Conservation (phyloP, 2,329 filamentous ascomycete genomes). For the Cladosporium phlei region DNA sequence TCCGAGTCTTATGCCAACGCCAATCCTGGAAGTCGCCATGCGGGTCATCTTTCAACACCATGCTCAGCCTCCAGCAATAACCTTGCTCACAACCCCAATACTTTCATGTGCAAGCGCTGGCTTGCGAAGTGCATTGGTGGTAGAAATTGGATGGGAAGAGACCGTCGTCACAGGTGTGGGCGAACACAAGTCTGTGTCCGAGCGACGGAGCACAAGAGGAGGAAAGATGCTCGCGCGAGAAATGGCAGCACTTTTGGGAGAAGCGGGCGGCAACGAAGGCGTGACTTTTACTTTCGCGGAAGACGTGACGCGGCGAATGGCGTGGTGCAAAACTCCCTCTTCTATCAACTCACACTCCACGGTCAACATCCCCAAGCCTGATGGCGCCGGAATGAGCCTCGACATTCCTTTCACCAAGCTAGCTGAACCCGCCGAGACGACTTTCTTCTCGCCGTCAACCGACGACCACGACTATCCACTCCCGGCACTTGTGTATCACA, state of each 20-base stretch:
- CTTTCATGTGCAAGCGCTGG: slow-evolving; percentile 74
- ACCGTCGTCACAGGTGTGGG: slow-evolving; percentile 81
- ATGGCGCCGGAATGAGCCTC: slow-evolving; percentile 34
- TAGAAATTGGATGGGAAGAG: slow-evolving; percentile 92
- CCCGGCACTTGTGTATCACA: slow-evolving; percentile 69
- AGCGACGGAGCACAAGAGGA: slow-evolving; percentile 66
- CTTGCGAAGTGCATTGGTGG: slow-evolving; percentile 74
- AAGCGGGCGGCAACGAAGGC: slow-evolving; percentile 38
- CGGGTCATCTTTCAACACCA: slow-evolving; percentile 76
- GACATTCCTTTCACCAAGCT: slow-evolving; percentile 66
- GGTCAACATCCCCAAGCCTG: slow-evolving; percentile 33
- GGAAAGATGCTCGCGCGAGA: slow-evolving; percentile 67
- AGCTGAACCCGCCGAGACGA: slow-evolving; percentile 67
- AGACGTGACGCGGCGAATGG: slow-evolving; percentile 67
- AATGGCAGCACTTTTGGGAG: slow-evolving; percentile 60
- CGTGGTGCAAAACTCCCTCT: slow-evolving; percentile 56
- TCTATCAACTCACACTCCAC: slow-evolving; percentile 5
- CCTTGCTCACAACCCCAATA: slow-evolving; percentile 71
- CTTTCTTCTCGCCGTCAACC: slow-evolving; percentile 61
- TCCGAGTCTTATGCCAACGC: slow-evolving; percentile 71
- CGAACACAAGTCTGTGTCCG: slow-evolving; percentile 78
- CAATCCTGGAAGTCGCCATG: slow-evolving; percentile 69
- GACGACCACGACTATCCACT: slow-evolving; percentile 86
- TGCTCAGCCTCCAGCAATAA: slow-evolving; percentile 74
- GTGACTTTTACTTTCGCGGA: slow-evolving; percentile 70